These are phyloP conservation scores for Sporothrix pallida DNA, from an alignment of 2,329 filamentous ascomycete genomes.

Conservation along the genomic window DNA sequence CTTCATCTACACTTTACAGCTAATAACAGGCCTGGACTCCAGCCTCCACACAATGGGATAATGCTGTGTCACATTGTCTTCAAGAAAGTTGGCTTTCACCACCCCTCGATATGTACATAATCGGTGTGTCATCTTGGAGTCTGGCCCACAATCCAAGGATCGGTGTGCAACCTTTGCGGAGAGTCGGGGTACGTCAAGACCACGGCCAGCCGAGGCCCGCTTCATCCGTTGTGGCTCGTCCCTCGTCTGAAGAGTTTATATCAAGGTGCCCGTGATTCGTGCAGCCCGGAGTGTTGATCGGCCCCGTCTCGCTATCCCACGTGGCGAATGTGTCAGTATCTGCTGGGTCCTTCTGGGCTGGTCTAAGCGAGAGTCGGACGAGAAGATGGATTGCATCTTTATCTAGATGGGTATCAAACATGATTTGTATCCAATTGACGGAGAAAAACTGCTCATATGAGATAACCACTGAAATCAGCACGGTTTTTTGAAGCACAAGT, in stretches of 20 bases:
- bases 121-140: neutral
- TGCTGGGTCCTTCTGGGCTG: neutral
- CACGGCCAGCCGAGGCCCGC: neutral
- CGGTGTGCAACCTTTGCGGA: neutral
- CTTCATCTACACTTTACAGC: neutral
- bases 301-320: neutral
- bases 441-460: too few species aligned
- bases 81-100: neutral
- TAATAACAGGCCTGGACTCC: neutral
- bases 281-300: neutral
- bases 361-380: too few species aligned
- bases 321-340: neutral
- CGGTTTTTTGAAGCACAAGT: neutral
- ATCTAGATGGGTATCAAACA: too few species aligned
- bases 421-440: too few species aligned
- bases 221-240: neutral
- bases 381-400: too few species aligned
- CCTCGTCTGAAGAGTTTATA: neutral
- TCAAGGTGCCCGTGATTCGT: neutral
- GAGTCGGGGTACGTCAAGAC: neutral
- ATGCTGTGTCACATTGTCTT: neutral
- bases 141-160: neutral
- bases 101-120: neutral
- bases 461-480: too few species aligned
- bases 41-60: neutral